Base-by-base conservation (phyloP, 2,329 filamentous ascomycete genomes). In the Nothophoma quercina region DNA sequence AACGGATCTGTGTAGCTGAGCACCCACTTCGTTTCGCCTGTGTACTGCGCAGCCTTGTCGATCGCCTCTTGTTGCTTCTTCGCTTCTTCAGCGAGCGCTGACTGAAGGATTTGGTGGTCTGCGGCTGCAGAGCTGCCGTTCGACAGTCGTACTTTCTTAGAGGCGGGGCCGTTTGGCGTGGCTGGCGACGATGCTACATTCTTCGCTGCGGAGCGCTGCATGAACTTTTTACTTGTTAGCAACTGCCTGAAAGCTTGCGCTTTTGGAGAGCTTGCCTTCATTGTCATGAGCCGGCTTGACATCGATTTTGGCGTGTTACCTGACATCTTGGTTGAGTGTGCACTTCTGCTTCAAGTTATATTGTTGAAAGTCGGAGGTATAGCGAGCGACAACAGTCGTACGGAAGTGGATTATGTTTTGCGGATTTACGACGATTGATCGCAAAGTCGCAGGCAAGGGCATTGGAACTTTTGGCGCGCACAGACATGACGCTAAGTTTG, bases 251-350 rank as follows among this genome's bases (percentile, higher is more conserved):
- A 21, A n/a, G 6, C 48, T 34, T 25, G 12, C 12, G 38, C 12
- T 28, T 28, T 13, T 23, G 7, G 19, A 34, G 15, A 40, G 32
- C 51, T 28, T 69, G 81, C 83, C 76, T 96, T 96, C 92, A 96
- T 97, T 29, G 90, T 93, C 69, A 96, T 82, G 39, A 97, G 87
- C 62, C 92, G 87, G 53, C 89, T 93, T 58, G 93, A 96, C 86
- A 96, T 92, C 36, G 81, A 82, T 75, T 88, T 89, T 21, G 70
- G 70, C 15, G 67, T 70, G 10, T 59, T 69, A 34, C 66, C 60
- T 15, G 68, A 62, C 70, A 73, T 73, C 3, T 23, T 59, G 64
- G 13, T 7, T 1, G 9, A 43, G 15, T 30, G 4, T 10, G 42
- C 38, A 38, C 42, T 52, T 32, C 38, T 52, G 22, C 42, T 34